Evolutionary conservation across 129 eudicot genomes (phyloP), one percentile per base, ranked within the genome.

Genomic region (Cynara cardunculus): DNA sequence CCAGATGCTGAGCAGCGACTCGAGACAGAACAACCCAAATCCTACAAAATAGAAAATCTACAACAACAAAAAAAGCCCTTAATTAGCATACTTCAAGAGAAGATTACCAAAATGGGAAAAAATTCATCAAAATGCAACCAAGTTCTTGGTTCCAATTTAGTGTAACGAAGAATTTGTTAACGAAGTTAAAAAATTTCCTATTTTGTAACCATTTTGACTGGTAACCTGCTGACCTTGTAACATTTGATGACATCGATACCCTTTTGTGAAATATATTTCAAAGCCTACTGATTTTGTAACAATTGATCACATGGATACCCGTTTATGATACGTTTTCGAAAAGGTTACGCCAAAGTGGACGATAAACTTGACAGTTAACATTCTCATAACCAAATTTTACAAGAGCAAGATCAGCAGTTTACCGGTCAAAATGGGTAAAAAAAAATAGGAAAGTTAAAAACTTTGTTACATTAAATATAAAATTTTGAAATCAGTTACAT

Each of bases 31-130:
- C 22, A 85, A 44, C 79, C 86, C 91, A 22, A 90, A 90, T 71
- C 97, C 97, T 21, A 92, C 75, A 31, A 90, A 70, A 80, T 90
- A 92, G 78, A 90, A 90, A 31, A 90, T 86, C 97, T 92, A 88
- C 84, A 69, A 74, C 56, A n/a, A 26, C 1, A 69, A 71, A 64
- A 19, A 67, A 34, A 13, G 7, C 19, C 34, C 14, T 14, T 62
- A 28, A 64, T 62, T 21, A 71, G 68, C 68, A 25, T 12, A 16
- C 30, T 75, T 70, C 26, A 56, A 32, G 27, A 76, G 30, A 1
- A n/a, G 30, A 82, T 56, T 11, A 37, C 30, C 19, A 39, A 61
- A 72, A 26, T 64, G 25, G 16, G 44, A 16, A 27, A 76, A 25
- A 1, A 14, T 16, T 16, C 24, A 2, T 56, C 24, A 56, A 56